Evolutionary conservation across 2,329 filamentous ascomycete species (phyloP), one percentile per base, ranked within the genome.

Genomic region (Aspergillus uvarum): DNA sequence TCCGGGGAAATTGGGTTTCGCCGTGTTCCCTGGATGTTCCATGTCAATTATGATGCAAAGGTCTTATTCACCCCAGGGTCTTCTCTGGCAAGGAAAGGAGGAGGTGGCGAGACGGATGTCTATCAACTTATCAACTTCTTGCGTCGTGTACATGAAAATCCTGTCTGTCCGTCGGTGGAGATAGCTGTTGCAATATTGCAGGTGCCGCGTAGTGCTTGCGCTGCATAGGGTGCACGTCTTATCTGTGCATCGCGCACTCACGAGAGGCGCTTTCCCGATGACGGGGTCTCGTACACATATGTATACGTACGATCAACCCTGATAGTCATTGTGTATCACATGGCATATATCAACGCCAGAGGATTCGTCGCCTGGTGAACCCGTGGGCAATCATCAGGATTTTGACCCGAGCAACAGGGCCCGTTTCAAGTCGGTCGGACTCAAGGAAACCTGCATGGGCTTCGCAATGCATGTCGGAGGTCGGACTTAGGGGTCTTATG

Each of bases 181-280:
- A 64, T 63, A 19, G 32, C 56, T 49, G 47, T 53, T 58, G 60
- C 35, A 62, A 59, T 42, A 44, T 49, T 59, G 57, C 58, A 60
- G 42, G 49, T 64, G 62, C 62, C 60, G 60, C 61, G 60, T 64
- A 44, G 62, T 62, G 47, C 60, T 54, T 52, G 55, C 47, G 42
- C 44, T 38, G 56, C 47, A 54, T 48, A 51, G 52, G 61, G 47
- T 24, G 47, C 54, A 53, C 56, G 16, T 49, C 42, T 54, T 54
- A 59, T 48, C 42, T 53, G 47, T 54, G 54, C 51, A 48, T 42
- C 26, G 21, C 19, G 16, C 24, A 29, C 52, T 38, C 6, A 44
- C 19, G 38, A 19, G 14, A 44, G 14, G 3, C 16, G 38, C 38
- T 44, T 44, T 44, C 16, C n/a, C 1, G 16, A 12, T 12, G 32